Conservation (phyloP, 116 monocot genomes). For the Dioscorea cayenensis region DNA sequence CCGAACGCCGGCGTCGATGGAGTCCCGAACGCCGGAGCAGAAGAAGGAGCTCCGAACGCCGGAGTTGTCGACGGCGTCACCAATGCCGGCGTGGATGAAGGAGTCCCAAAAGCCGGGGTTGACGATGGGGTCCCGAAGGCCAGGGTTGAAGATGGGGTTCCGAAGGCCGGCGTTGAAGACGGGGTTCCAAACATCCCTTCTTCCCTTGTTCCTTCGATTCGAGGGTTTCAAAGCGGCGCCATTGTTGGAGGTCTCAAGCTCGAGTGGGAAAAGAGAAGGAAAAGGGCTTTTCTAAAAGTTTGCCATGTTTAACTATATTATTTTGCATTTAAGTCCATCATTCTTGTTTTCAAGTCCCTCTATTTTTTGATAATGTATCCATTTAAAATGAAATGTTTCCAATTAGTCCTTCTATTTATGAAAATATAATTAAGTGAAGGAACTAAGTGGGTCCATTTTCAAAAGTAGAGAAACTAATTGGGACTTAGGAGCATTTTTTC, state of each 20-base stretch:
- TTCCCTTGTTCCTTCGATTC: not conserved
- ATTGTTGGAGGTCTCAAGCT: not conserved
- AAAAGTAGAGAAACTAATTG: too few relatives aligned
- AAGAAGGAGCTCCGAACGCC: conserved; percentile 20
- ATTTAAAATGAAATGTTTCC: too few relatives aligned
- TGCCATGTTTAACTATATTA: too few relatives aligned
- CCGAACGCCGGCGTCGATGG: conserved; percentile 27
- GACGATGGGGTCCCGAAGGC: conserved; percentile 28
- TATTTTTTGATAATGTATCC: too few relatives aligned
- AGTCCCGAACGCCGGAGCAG: conserved; percentile 25
- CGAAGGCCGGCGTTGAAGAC: conserved; percentile 23
- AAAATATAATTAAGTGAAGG: too few relatives aligned
- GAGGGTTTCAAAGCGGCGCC: not conserved
- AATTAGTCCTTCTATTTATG: too few relatives aligned
- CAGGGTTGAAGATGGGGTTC: conserved; percentile 20
- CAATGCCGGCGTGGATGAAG: conserved; percentile 30
- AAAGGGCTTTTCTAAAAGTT: too few relatives aligned
- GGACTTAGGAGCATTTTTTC: too few relatives aligned
- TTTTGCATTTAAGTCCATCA: too few relatives aligned
- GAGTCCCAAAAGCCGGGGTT: conserved; percentile 19
- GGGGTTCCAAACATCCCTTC: conserved; percentile 26
- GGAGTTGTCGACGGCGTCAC: conserved; percentile 26
- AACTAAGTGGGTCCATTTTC: too few relatives aligned
- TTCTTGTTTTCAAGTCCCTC: too few relatives aligned
- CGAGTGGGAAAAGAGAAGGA: too few relatives aligned